These are phyloP conservation scores for Hymenoscyphus occultus DNA, from an alignment of 2,329 filamentous ascomycete species.

Conservation along the genomic window DNA sequence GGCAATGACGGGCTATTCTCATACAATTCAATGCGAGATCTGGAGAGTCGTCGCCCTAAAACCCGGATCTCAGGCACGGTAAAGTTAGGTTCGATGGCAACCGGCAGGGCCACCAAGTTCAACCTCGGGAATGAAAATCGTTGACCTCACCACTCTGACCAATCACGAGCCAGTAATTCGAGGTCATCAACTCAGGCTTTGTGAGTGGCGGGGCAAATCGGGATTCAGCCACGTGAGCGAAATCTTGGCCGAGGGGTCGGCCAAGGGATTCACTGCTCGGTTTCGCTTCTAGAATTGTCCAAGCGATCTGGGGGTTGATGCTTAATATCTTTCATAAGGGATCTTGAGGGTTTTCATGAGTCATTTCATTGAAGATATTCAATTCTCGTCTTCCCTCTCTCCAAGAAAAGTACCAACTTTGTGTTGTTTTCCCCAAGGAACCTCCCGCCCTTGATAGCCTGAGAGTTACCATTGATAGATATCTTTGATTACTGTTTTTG, in stretches of 20 bases:
- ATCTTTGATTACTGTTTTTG: too few species aligned
- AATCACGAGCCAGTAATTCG: slow-evolving; percentile 5
- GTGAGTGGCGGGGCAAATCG: slow-evolving; percentile 8
- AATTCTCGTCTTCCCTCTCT: too few species aligned
- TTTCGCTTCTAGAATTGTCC: too few species aligned
- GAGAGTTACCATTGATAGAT: too few species aligned
- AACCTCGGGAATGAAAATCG: slow-evolving; percentile 15
- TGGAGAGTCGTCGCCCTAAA: background rate
- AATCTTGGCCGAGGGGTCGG: background rate
- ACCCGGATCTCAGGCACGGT: background rate
- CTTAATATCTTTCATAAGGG: too few species aligned
- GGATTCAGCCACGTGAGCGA: background rate
- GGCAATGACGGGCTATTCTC: background rate
- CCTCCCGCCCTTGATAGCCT: too few species aligned
- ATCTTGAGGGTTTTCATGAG: too few species aligned
- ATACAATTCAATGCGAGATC: slow-evolving; percentile 3
- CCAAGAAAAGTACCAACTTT: too few species aligned
- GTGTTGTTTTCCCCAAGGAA: too few species aligned
- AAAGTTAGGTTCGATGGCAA: slow-evolving; percentile 1
- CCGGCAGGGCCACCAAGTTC: background rate
- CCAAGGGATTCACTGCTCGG: background rate
- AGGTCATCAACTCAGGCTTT: background rate
- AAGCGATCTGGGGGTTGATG: too few species aligned
- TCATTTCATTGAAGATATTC: too few species aligned
- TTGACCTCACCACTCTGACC: slow-evolving; percentile 11